These are phyloP conservation scores for Podospora sp. DNA, from an alignment of 495 filamentous ascomycete species.

Conservation along the genomic window DNA sequence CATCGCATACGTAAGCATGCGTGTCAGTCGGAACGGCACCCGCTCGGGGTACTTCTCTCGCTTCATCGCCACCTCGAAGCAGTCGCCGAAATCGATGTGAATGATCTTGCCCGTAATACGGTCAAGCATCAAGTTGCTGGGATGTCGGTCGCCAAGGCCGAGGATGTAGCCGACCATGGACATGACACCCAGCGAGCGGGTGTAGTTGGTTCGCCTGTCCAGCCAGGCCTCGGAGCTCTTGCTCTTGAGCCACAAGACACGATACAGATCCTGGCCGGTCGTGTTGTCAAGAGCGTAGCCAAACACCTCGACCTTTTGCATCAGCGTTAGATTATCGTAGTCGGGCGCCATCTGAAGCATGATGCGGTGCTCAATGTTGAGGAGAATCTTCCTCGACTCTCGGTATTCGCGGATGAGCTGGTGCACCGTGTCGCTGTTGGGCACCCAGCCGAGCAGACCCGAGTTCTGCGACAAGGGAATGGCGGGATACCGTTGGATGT, in stretches of 20 bases:
- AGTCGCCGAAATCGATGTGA: conserved; percentile 98
- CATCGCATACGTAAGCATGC: conserved; percentile 99
- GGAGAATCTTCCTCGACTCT: conserved; percentile 91
- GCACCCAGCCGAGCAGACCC: conserved; percentile 95
- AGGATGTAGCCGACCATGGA: conserved; percentile 99
- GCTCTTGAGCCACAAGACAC: conserved; percentile 96
- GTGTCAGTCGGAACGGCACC: conserved; percentile 94
- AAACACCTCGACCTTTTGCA: conserved; percentile 99
- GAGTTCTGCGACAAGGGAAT: conserved; percentile 96
- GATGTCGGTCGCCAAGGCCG: conserved; percentile 92
- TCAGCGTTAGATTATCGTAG: conserved; percentile 95
- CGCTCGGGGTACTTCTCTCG: conserved; percentile 98
- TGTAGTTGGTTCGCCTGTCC: conserved; percentile 95
- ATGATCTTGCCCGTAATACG: conserved; percentile 93
- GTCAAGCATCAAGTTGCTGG: conserved; percentile 96
- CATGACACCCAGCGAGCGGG: conserved; percentile 95
- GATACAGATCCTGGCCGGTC: conserved; percentile 96
- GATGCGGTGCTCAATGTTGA: conserved; percentile 98
- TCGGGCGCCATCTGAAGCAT: conserved; percentile 99
- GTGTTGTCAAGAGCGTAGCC: conserved; percentile 99
- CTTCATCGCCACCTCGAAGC: conserved; percentile 99
- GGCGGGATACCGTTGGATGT: conserved; percentile 90
- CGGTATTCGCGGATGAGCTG: conserved; percentile 96
- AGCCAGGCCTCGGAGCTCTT: conserved; percentile 98
- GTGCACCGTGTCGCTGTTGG: conserved; percentile 94